Evolutionary conservation across 176 grass and related monocot genomes (phyloP).

Genomic region (Aegilops sharonensis): DNA sequence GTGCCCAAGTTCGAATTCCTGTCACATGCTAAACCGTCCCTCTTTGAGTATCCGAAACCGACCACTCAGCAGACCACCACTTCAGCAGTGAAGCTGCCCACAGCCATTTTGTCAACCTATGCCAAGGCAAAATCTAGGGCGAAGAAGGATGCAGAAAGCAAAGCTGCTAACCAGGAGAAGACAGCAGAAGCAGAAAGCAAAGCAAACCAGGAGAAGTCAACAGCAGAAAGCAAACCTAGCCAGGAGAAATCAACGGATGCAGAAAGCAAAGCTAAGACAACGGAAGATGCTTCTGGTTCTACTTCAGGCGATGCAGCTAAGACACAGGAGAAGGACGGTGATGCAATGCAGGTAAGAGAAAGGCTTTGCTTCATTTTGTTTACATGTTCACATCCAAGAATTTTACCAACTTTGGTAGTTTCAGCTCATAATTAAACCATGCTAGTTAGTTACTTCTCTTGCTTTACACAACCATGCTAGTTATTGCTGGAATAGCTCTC

Average conservation of each 20-base stretch:
- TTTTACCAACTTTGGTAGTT: neutral
- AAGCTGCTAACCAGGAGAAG: slow-evolving; percentile 82
- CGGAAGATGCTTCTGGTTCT: slow-evolving; percentile 53
- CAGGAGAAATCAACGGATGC: slow-evolving; percentile 47
- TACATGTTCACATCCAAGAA: neutral
- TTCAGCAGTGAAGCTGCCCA: slow-evolving; percentile 73
- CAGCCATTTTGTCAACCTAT: slow-evolving; percentile 90
- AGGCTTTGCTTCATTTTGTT: neutral
- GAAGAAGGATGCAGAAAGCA: slow-evolving; percentile 93
- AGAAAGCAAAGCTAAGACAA: slow-evolving; percentile 71
- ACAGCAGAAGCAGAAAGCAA: slow-evolving; percentile 69
- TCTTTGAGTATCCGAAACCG: slow-evolving; percentile 86
- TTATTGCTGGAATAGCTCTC: neutral
- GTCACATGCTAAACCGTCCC: slow-evolving; percentile 85
- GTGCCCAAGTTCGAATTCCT: slow-evolving; percentile 96
- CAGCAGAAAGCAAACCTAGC: slow-evolving; percentile 73
- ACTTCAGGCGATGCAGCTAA: slow-evolving; percentile 51
- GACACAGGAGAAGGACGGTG: slow-evolving; percentile 68
- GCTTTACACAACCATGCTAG: neutral
- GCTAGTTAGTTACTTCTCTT: neutral
- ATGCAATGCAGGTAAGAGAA: slow-evolving; percentile 81
- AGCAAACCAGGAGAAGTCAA: slow-evolving; percentile 22
- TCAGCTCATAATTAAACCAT: neutral
- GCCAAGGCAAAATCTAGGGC: slow-evolving; percentile 93
- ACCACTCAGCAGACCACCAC: slow-evolving; percentile 77